Conservation (phyloP, 139 green algal genomes). For the Desmodesmus armatus region DNA sequence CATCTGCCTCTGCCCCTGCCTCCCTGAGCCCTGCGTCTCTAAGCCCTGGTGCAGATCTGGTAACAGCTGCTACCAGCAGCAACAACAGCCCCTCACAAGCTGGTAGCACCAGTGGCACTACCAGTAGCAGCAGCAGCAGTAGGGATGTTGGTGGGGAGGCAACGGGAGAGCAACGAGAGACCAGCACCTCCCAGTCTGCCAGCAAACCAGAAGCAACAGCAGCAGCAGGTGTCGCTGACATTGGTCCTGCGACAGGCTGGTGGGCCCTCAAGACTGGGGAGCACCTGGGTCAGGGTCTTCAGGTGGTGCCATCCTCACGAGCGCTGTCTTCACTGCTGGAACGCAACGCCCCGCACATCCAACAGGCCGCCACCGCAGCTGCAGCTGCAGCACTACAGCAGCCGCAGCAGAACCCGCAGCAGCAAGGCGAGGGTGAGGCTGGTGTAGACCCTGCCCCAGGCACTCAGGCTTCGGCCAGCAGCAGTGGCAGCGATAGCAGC, state of each 20-base stretch:
- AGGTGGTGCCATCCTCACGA: constrained; percentile 35
- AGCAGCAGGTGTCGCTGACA: constrained; percentile 19
- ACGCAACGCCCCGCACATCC: constrained; percentile 23
- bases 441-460: not conserved
- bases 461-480: not conserved
- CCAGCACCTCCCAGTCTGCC: too few relatives aligned
- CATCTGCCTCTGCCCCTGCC: not conserved
- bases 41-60: not conserved
- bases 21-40: too few relatives aligned
- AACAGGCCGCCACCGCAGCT: not conserved
- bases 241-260: not conserved
- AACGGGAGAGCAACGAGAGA: too few relatives aligned
- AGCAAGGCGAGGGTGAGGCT: not conserved
- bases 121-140: not conserved
- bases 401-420: not conserved
- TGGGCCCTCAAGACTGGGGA: constrained; percentile 69
- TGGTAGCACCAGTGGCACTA: not conserved
- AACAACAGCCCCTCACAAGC: not conserved
- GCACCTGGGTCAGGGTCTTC: constrained; percentile 58
- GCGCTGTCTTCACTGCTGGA: constrained; percentile 18
- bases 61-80: not conserved
- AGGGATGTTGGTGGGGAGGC: too few relatives aligned
- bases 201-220: not conserved
- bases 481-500: not conserved
- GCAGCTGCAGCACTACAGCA: not conserved